Conservation (phyloP, 371 early-diverging fungal genomes). For the Zychaea mexicana region DNA sequence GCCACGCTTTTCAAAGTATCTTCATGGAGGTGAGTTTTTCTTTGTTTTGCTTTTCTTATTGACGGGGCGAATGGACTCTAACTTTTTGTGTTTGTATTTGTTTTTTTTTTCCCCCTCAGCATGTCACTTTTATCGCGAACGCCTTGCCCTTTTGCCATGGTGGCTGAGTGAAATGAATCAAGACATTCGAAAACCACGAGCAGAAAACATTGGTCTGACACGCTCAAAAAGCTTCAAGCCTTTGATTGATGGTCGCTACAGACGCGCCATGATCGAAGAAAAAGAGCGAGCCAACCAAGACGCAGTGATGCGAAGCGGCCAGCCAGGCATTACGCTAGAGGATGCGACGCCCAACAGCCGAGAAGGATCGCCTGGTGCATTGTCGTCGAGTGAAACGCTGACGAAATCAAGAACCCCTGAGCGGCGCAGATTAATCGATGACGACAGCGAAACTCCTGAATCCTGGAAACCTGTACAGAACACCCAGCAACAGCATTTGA, state of each 20-base stretch:
- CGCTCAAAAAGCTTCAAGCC: conserved; percentile 53
- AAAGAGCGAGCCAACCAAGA: conserved; percentile 24
- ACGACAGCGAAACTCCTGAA: conserved; percentile 3
- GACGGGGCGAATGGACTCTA: conserved; percentile 3
- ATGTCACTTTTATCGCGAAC: conserved; percentile 37
- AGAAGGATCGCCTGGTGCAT: neutral
- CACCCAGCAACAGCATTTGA: neutral
- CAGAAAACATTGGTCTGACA: conserved; percentile 43
- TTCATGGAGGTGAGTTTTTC: too few relatives aligned
- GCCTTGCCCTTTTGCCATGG: conserved; percentile 40
- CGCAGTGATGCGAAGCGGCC: conserved; percentile 18
- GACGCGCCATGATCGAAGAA: conserved; percentile 34
- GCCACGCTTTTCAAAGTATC: conserved; percentile 98
- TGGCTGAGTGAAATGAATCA: conserved; percentile 59
- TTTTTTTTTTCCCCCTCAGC: conserved; percentile 28
- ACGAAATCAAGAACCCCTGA: conserved; percentile 2
- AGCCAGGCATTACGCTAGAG: conserved; percentile 23
- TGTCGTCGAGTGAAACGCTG: conserved; percentile 3
- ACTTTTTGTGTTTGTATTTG: neutral
- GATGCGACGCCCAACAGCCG: conserved; percentile 20
- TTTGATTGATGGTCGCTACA: conserved; percentile 47
- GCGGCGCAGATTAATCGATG: conserved; percentile 5
- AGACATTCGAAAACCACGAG: conserved; percentile 60
- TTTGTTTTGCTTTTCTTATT: conserved; percentile 57
- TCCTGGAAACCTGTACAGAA: conserved; percentile 6